phyloP scores from a whole-genome alignment of 108 stramenopile genomes.

The Cyclotella cryptica region DNA sequence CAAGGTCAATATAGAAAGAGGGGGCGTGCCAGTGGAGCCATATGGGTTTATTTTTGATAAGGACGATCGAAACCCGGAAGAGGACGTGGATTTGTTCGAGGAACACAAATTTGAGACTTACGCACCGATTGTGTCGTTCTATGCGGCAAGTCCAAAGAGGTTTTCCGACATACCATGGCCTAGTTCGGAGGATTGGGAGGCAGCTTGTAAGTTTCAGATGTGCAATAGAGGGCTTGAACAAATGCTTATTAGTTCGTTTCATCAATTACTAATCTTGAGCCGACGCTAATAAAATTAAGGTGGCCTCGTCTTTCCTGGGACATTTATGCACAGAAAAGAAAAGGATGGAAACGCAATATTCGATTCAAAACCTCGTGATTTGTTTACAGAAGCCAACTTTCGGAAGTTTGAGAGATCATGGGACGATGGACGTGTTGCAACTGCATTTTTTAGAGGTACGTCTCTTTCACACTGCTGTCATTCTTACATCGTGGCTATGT shows the following conservation, averaged over 20 bases:
- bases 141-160: conserved; percentile 81
- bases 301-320: conserved; percentile 82
- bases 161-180: conserved; percentile 99
- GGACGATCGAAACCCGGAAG: conserved; percentile 94
- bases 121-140: conserved; percentile 98
- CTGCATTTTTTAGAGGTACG: conserved; percentile 94
- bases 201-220: conserved; percentile 88
- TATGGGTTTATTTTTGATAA: conserved; percentile 99
- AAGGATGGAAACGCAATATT: conserved; percentile 75
- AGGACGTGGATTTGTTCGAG: conserved; percentile 90
- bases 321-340: conserved; percentile 79
- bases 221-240: no score
- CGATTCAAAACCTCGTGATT: conserved; percentile 89
- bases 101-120: conserved; percentile 88
- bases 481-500: no score
- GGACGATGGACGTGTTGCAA: conserved; percentile 91
- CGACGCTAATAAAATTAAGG: no score
- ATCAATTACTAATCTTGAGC: no score
- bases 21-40: conserved; percentile 93
- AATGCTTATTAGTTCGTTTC: no score
- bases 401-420: conserved; percentile 94
- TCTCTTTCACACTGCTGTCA: no score
- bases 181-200: conserved; percentile 99
- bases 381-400: conserved; percentile 98
- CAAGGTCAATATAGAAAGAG: conserved; percentile 88